A percentile compares a stretch with the other conserved stretches of the same genome.
Conservation (phyloP, 352 stramenopile species). For the Plasmopara viticola region DNA sequence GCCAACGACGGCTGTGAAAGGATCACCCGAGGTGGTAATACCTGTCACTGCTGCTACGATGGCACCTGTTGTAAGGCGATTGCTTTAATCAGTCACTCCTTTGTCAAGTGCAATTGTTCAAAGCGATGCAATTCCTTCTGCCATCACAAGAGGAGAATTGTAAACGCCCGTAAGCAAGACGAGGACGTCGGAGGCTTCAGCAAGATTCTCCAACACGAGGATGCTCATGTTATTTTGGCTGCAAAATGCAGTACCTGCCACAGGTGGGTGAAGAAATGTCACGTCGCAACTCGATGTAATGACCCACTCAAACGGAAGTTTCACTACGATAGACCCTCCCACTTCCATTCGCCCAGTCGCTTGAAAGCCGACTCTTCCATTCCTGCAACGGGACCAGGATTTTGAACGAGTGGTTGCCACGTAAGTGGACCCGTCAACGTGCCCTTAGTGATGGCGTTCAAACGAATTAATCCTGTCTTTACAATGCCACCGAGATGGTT, state of each 20-base stretch:
- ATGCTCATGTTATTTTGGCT: constrained; percentile 33
- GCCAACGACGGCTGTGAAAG: constrained; percentile 42
- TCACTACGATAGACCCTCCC: constrained; percentile 30
- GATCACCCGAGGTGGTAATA: constrained; percentile 37
- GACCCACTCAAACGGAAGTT: constrained; percentile 42
- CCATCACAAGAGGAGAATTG: constrained; percentile 40
- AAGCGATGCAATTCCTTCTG: constrained; percentile 11
- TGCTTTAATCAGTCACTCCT: constrained; percentile 39
- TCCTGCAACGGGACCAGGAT: constrained; percentile 46
- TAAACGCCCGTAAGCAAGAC: constrained; percentile 34
- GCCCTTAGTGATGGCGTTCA: constrained; percentile 34
- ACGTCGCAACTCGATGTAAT: constrained; percentile 25
- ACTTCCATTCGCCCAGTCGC: constrained; percentile 32
- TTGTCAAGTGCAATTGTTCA: constrained; percentile 35
- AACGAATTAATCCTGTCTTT: constrained; percentile 28
- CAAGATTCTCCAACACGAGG: constrained; percentile 29
- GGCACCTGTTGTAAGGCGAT: constrained; percentile 23
- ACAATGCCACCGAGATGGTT: constrained; percentile 47
- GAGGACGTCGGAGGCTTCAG: constrained; percentile 29
- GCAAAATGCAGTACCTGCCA: constrained; percentile 24
- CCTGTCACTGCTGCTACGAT: constrained; percentile 34
- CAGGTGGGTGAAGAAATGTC: constrained; percentile 29
- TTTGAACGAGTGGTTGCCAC: constrained; percentile 40
- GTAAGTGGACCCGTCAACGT: constrained; percentile 29
- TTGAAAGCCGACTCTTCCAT: constrained; percentile 37